Conservation (phyloP, 192 early-diverging fungal species). For the Coemansia sp. region DNA sequence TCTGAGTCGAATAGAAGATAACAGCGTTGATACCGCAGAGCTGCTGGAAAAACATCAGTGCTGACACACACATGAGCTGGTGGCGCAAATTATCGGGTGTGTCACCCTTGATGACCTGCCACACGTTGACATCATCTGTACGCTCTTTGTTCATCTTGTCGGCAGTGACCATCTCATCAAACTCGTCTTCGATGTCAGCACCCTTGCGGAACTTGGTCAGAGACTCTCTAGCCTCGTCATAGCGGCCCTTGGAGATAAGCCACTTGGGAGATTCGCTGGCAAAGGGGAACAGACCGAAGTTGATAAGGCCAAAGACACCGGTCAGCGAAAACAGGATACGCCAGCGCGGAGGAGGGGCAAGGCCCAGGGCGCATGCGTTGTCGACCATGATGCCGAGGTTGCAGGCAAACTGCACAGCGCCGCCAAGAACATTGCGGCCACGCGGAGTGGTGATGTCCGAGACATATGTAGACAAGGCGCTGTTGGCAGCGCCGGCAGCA, state of each 20-base stretch:
- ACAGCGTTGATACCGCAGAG: slow-evolving; percentile 84
- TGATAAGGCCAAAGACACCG: slow-evolving; percentile 62
- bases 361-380: slow-evolving; percentile 64
- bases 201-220: slow-evolving; percentile 60
- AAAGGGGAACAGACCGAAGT: slow-evolving; percentile 63
- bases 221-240: slow-evolving; percentile 59
- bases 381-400: slow-evolving; percentile 78
- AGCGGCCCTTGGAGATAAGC: slow-evolving; percentile 65
- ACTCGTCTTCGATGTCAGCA: slow-evolving; percentile 64
- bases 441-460: slow-evolving; percentile 76
- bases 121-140: slow-evolving; percentile 51
- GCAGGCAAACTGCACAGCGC: slow-evolving; percentile 74
- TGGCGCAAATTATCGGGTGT: slow-evolving; percentile 60
- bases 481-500: slow-evolving; percentile 67
- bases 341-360: slow-evolving; percentile 69
- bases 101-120: slow-evolving; percentile 58
- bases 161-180: slow-evolving; percentile 62
- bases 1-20: slow-evolving; percentile 86
- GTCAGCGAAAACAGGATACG: slow-evolving; percentile 68
- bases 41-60: slow-evolving; percentile 78
- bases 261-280: slow-evolving; percentile 81
- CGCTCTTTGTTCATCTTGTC: slow-evolving; percentile 43
- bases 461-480: slow-evolving; percentile 70
- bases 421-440: slow-evolving; percentile 70
- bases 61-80: slow-evolving; percentile 65